Evolutionary conservation across 2,329 filamentous ascomycete genomes (phyloP).

Genomic region (Cladosporium sp.): DNA sequence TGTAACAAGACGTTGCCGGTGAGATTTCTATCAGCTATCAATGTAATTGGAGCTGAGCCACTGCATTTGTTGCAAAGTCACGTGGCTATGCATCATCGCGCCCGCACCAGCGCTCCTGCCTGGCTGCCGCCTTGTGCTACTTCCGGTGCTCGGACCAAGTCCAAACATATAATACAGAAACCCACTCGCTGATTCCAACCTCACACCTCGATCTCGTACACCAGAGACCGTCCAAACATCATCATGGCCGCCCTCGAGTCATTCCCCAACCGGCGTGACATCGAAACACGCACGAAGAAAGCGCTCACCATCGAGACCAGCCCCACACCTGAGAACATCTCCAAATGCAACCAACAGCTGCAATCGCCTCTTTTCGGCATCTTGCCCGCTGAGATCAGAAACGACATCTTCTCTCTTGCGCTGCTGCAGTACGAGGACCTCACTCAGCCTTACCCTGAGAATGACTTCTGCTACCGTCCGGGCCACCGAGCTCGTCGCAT

Average conservation of each 20-base stretch:
- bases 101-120: not conserved
- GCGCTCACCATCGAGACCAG: not conserved
- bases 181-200: not conserved
- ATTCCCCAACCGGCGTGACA: not conserved
- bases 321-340: not conserved
- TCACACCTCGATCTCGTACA: not conserved
- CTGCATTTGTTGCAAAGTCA: not conserved
- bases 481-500: constrained; percentile 32
- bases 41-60: not conserved
- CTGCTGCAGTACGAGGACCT: constrained; percentile 34
- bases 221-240: not conserved
- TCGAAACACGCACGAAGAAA: not conserved
- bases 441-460: constrained; percentile 27
- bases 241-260: not conserved
- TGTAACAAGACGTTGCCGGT: not conserved
- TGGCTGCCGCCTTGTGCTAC: not conserved
- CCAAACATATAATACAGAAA: not conserved
- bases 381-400: constrained; percentile 38
- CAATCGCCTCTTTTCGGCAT: constrained; percentile 26
- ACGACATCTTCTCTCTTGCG: constrained; percentile 38
- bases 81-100: not conserved
- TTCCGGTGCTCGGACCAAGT: not conserved
- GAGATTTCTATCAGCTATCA: not conserved
- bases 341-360: not conserved
- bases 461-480: constrained; percentile 36